Evolutionary conservation across 2,329 filamentous ascomycete genomes (phyloP), one percentile per base, ranked within the genome.

Genomic region (Curvularia eragrostidis): DNA sequence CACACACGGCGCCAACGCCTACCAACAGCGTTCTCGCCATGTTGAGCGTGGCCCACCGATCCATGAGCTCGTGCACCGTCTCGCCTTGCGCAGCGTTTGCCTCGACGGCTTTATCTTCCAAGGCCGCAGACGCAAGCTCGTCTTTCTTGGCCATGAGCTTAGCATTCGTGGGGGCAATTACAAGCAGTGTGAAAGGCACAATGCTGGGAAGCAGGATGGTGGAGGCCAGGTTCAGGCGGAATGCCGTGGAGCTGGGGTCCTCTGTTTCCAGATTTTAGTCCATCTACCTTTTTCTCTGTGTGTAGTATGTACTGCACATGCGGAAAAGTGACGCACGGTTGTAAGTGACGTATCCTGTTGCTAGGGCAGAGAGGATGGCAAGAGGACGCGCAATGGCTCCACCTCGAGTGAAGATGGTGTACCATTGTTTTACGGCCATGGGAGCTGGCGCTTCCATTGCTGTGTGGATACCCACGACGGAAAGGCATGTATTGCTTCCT

Each of bases 401-500:
- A 49, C 81, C 82, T 2, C 67, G 63, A 18, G 71, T 66, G 71
- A 77, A 83, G 56, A 80, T 70, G 39, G 69, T 76, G 56, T 72
- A 65, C 84, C 84, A 88, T 74, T 88, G 85, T 38, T 77, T 78
- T 30, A 84, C 81, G 59, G 87, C 81, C 10, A 87, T 73, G 1
- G 81, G 81, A 1, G 82, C 80, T 1, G 86, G 86, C 0, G 84
- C 82, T 57, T 83, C 78, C 56, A 88, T 80, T 8, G 87, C 73
- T 39, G 82, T 79, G 1, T 85, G 85, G 1, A 84, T 67, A n/a
- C 77, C 60, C 56, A 79, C 74, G 67, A 77, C 64, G 5, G 82
- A 85, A 52, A 75, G 62, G 23, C 42, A 55, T 34, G 52, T 53
- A 6, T 48, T 56, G 34, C 28, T 46, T 47, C 57, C 57, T 59